Base-by-base conservation (phyloP, 2,329 filamentous ascomycete genomes). In the Cladosporium austrohemisphaericum region DNA sequence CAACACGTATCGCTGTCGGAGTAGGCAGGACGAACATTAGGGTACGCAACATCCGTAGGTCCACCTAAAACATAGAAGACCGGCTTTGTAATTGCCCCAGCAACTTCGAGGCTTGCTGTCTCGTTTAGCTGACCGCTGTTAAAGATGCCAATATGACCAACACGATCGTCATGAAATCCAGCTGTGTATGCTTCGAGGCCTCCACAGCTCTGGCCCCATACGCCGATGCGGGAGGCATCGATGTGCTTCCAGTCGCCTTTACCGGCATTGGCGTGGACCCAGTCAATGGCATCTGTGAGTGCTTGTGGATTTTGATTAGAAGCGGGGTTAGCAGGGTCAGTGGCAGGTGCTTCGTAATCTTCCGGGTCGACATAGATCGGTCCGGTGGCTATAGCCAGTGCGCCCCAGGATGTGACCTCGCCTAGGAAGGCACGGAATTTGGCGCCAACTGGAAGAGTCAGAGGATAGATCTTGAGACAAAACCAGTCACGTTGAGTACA, bases 321-420 rank as follows among this genome's bases (percentile, higher is more conserved):
- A 11, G 25, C 38, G 9, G 26, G 38, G n/a, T 22, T 41, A 11
- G 28, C 26, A n/a, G 38, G 38, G 14, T 41, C 38, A 41, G 37
- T 9, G 25, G 37, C 5, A 22, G 26, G 16, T 22, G n/a, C 25
- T 4, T 18, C 16, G 11, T 41, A 41, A 16, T 22, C 26, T 20
- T 41, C 38, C 4, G 38, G 38, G 11, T 41, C 38, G 18, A 41
- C n/a, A 18, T 41, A 41, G 25, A 41, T 41, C n/a, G 38, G 38
- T 1, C 38, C 38, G 13, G 38, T 41, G 10, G 38, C 38, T 16
- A 41, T 41, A 7, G 25, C 38, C 9, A 41, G 14, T 8, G 38
- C 38, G 5, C 38, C 38, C 5, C 26, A n/a, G 18, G 38, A 41
- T 6, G 38, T 9, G 0, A 41, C 38, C n/a, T 41, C 38, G 6